Conservation (phyloP, 257 asterid species). For the Nicotiana tabacum region DNA sequence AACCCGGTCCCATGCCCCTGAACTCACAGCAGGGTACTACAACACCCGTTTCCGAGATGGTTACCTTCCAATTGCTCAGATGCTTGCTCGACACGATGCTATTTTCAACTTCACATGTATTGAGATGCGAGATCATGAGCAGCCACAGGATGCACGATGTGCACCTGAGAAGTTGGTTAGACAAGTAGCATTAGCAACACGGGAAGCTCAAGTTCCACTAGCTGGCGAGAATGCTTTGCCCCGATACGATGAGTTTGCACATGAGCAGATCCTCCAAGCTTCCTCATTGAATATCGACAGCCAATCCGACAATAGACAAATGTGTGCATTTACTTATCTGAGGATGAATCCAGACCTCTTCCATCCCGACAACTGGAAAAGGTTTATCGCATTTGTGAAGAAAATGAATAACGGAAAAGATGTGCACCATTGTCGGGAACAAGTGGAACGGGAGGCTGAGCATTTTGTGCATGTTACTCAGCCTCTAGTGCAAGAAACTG, state of each 20-base stretch:
- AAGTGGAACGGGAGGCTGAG: conserved; percentile 88
- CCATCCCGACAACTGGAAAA: conserved; percentile 86
- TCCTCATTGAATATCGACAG: conserved; percentile 45
- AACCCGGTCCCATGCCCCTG: conserved; percentile 88
- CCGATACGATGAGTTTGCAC: conserved; percentile 70
- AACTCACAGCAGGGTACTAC: conserved; percentile 92
- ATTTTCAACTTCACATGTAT: conserved; percentile 88
- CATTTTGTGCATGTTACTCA: conserved; percentile 73
- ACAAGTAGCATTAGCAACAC: conserved; percentile 83
- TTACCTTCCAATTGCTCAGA: conserved; percentile 82
- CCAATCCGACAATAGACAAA: conserved; percentile 32
- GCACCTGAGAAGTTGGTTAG: conserved; percentile 83
- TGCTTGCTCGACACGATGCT: conserved; percentile 78
- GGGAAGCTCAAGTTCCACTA: conserved; percentile 64
- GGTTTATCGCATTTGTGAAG: conserved; percentile 79
- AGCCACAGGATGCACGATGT: conserved; percentile 86
- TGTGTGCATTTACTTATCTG: conserved; percentile 94
- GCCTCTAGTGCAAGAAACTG: conserved; percentile 86
- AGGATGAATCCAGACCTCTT: conserved; percentile 83
- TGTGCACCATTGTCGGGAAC: conserved; percentile 53
- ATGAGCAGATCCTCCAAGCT: conserved; percentile 68
- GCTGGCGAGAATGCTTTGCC: conserved; percentile 96
- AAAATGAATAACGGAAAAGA: conserved; percentile 81
- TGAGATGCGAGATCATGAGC: conserved; percentile 96
- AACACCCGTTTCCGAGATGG: conserved; percentile 82